Conservation (phyloP, 768 basidiomycete species). For the Ramaria sp. region DNA sequence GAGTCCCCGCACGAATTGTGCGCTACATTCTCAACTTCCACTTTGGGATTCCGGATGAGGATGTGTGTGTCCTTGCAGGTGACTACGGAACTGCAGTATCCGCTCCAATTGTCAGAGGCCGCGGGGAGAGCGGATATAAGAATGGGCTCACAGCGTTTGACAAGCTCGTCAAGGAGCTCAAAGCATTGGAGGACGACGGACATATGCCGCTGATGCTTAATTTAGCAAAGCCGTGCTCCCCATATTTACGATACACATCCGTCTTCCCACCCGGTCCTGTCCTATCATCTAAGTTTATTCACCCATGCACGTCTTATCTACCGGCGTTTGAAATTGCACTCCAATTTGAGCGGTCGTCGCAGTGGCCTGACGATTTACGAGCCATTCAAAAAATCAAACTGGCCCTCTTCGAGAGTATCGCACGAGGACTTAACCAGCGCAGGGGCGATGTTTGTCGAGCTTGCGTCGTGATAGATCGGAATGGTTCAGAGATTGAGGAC, state of each 20-base stretch:
- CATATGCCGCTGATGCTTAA: conserved; percentile 66
- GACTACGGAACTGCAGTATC: conserved; percentile 14
- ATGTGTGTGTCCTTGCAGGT: conserved; percentile 46
- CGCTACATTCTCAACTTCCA: conserved; percentile 65
- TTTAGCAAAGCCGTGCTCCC: conserved; percentile 55
- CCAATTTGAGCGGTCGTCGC: conserved; percentile 85
- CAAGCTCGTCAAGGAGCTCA: conserved; percentile 60
- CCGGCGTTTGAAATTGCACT: conserved; percentile 65
- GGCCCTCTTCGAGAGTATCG: conserved; percentile 81
- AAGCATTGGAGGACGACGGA: conserved; percentile 48
- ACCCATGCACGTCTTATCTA: conserved; percentile 50
- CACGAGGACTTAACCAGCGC: conserved; percentile 41
- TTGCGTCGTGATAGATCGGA: conserved; percentile 40
- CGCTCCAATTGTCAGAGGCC: conserved; percentile 13
- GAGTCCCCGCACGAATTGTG: conserved; percentile 68
- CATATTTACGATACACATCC: conserved; percentile 72
- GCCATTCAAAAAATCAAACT: conserved; percentile 93
- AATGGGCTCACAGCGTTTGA: conserved; percentile 74
- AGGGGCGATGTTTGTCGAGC: conserved; percentile 38
- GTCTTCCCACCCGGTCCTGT: conserved; percentile 73
- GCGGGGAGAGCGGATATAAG: conserved; percentile 49
- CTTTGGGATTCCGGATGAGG: conserved; percentile 48
- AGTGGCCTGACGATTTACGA: conserved; percentile 90
- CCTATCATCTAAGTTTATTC: conserved; percentile 25
- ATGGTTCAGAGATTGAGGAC: conserved; percentile 51